Percentiles rank a stretch among this genome's conserved stretches.
phyloP scores from a whole-genome alignment of 768 basidiomycete genomes.

The Jaapia argillacea region DNA sequence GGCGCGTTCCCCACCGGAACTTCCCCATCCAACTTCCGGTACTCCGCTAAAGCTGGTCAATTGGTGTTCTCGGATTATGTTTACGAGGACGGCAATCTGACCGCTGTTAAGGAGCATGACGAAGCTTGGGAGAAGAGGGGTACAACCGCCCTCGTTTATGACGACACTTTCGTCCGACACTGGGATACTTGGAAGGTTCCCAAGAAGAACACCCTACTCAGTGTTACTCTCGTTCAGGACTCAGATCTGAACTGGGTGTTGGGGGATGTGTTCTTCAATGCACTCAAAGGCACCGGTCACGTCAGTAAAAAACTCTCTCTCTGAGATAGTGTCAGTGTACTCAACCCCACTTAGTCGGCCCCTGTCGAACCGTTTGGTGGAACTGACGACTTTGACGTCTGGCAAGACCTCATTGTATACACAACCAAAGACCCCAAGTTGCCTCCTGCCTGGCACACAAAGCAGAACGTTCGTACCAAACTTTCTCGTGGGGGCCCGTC shows the following conservation, averaged over 20 bases:
- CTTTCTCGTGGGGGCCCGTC: background rate
- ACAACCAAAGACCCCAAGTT: constrained; percentile 79
- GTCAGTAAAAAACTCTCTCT: constrained; percentile 29
- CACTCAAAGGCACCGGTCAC: constrained; percentile 58
- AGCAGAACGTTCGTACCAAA: constrained; percentile 53
- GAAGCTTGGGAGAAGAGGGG: constrained; percentile 65
- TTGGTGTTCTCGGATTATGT: constrained; percentile 86
- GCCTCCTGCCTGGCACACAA: constrained; percentile 77
- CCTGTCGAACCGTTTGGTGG: constrained; percentile 89
- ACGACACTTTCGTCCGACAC: constrained; percentile 36
- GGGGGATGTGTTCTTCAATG: constrained; percentile 41
- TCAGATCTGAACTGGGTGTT: constrained; percentile 44
- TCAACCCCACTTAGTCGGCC: constrained; percentile 31
- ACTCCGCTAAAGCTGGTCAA: constrained; percentile 37
- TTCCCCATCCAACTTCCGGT: constrained; percentile 65
- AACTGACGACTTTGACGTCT: constrained; percentile 71
- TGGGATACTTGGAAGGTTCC: constrained; percentile 64
- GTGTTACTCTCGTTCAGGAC: constrained; percentile 42
- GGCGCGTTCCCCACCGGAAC: constrained; percentile 62
- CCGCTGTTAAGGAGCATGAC: constrained; percentile 59
- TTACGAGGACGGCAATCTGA: constrained; percentile 65
- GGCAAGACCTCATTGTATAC: constrained; percentile 60
- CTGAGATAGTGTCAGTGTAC: background rate
- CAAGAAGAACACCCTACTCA: constrained; percentile 66
- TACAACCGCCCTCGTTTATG: constrained; percentile 47